A percentile compares a stretch with the other conserved stretches of the same genome.
phyloP scores from a whole-genome alignment of 192 early-diverging fungal genomes.

The Geranomyces michiganensis region DNA sequence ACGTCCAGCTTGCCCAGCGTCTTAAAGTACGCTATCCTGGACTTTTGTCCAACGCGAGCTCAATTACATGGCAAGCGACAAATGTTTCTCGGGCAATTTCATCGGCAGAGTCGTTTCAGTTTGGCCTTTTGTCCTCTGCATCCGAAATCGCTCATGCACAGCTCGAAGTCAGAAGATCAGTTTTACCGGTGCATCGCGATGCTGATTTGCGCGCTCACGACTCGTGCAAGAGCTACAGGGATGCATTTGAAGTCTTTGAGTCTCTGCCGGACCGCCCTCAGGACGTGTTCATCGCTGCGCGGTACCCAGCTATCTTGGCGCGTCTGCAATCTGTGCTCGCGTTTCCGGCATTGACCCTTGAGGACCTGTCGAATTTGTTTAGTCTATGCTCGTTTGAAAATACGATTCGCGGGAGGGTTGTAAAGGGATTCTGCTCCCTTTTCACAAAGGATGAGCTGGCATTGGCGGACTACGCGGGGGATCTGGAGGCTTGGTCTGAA shows the following conservation, averaged over 20 bases:
- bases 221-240: slow-evolving; percentile 17
- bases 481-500: slow-evolving; percentile 10
- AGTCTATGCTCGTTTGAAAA: slow-evolving; percentile 41
- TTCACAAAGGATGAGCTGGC: slow-evolving; percentile 32
- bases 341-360: neutral
- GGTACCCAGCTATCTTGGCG: slow-evolving; percentile 27
- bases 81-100: slow-evolving; percentile 39
- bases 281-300: neutral
- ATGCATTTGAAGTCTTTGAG: neutral
- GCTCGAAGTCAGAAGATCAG: neutral
- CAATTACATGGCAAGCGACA: slow-evolving; percentile 35
- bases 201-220: slow-evolving; percentile 41
- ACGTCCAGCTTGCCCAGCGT: slow-evolving; percentile 24
- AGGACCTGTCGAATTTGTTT: slow-evolving; percentile 33
- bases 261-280: neutral
- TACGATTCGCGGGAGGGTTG: slow-evolving; percentile 32
- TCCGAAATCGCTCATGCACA: slow-evolving; percentile 16
- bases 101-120: slow-evolving; percentile 22
- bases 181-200: slow-evolving; percentile 32
- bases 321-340: slow-evolving; percentile 19
- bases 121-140: slow-evolving; percentile 10
- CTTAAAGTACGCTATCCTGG: slow-evolving; percentile 28
- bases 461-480: slow-evolving; percentile 25
- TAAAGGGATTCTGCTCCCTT: slow-evolving; percentile 34
- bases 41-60: slow-evolving; percentile 14